These are phyloP conservation scores for Cladosporium oxysporum DNA, from an alignment of 2,329 filamentous ascomycete genomes.

Conservation along the genomic window DNA sequence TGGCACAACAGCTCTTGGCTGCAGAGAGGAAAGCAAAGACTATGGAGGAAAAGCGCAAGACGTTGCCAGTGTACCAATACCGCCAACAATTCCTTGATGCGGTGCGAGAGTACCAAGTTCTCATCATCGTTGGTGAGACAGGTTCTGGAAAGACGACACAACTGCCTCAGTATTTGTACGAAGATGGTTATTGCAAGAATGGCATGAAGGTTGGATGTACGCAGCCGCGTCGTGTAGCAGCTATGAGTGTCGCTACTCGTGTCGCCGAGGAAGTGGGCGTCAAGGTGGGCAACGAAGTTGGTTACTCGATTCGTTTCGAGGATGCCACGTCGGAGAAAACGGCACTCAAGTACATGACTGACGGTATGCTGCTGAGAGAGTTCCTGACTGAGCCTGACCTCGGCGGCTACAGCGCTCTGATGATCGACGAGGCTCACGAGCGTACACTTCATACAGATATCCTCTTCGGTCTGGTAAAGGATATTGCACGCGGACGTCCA, in stretches of 20 bases:
- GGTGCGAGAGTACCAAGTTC: constrained; percentile 77
- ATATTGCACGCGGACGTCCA: constrained; percentile 77
- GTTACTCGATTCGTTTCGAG: constrained; percentile 94
- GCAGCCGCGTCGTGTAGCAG: constrained; percentile 90
- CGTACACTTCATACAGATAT: constrained; percentile 90
- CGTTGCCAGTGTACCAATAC: constrained; percentile 85
- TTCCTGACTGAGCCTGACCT: constrained; percentile 87
- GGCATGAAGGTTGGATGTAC: constrained; percentile 89
- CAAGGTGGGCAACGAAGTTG: constrained; percentile 87
- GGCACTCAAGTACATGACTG: constrained; percentile 92
- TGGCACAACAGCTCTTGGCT: constrained; percentile 80
- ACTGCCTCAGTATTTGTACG: constrained; percentile 87
- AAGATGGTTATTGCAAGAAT: constrained; percentile 83
- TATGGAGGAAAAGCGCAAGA: constrained; percentile 90
- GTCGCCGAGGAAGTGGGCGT: constrained; percentile 93
- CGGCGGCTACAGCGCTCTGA: constrained; percentile 78
- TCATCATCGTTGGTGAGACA: constrained; percentile 93
- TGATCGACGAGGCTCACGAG: constrained; percentile 98
- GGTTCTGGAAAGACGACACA: constrained; percentile 96
- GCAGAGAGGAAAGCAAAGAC: constrained; percentile 85
- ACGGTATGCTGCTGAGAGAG: constrained; percentile 89
- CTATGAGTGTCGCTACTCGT: constrained; percentile 95
- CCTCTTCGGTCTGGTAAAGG: constrained; percentile 81
- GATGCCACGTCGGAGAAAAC: constrained; percentile 91
- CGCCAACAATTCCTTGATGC: constrained; percentile 84